Evolutionary conservation across 805 yeast genomes (phyloP), one percentile per base, ranked within the genome.

Genomic region (Wickerhamiella azymoides): DNA sequence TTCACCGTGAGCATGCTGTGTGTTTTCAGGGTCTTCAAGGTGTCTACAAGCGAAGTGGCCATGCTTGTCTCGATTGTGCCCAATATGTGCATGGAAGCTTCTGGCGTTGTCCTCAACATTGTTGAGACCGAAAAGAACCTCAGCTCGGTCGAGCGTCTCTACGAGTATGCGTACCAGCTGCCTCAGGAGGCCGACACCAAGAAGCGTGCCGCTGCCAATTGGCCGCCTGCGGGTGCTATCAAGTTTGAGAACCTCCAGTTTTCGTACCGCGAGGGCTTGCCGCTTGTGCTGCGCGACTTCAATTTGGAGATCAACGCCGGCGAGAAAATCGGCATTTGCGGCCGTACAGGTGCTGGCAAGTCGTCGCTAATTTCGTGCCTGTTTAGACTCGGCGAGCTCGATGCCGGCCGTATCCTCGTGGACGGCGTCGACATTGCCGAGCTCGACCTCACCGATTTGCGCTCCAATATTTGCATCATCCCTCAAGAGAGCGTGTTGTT

Each of bases 291-390:
- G 57, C 74, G 77, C 50, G 64, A 76, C 49, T 63, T 82, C 45
- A 60, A 61, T 32, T 64, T 80, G 37, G 60, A 62, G 5, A 66
- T 81, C 40, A 58, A 66, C 10, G 71, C 79, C 0, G 66, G 71
- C 17, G 85, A 84, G 59, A 83, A 80, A 56, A 72, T 84, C 53
- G 94, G 94, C 41, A 79, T 84, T 47, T 82, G 92, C 67, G 94
- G 94, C 39, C 72, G 94, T 59, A 84, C 94, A 0, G 94, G 94
- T 54, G 93, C 94, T 3, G 94, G 94, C 42, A 83, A 83, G 59
- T 76, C 84, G 10, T 75, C 88, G 1, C 75, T 84, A 42, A 77
- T 80, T 77, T 69, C 76, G 32, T 25, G 69, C 75, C 63, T 82
- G 45, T 82, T 78, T 62, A 69, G 93, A 51, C 64, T 82, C 32